Conservation (phyloP, 192 early-diverging fungal species). For the Fimicolochytrium jonesii region DNA sequence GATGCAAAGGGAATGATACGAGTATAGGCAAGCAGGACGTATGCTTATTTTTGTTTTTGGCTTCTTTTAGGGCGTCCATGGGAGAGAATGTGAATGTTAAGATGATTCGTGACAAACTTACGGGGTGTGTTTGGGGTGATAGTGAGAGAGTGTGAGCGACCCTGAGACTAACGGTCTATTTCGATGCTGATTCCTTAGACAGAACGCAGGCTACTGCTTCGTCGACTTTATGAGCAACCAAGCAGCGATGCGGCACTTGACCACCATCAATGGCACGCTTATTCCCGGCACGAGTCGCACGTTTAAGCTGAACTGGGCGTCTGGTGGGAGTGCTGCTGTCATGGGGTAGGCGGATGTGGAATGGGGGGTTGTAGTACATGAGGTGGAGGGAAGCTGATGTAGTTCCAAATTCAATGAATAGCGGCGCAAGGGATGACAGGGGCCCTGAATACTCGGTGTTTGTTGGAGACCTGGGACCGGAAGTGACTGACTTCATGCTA, state of each 20-base stretch:
- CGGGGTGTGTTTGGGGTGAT: slow-evolving; percentile 57
- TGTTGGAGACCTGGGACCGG: slow-evolving; percentile 91
- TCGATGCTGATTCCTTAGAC: slow-evolving; percentile 4
- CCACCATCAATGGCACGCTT: slow-evolving; percentile 67
- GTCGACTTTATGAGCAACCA: slow-evolving; percentile 71
- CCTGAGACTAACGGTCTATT: background rate
- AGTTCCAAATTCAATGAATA: background rate
- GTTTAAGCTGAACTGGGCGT: slow-evolving; percentile 97
- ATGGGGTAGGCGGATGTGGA: background rate
- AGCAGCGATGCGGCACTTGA: slow-evolving; percentile 68
- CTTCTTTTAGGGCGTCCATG: slow-evolving; percentile 35
- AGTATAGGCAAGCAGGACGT: background rate
- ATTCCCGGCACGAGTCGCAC: slow-evolving; percentile 78
- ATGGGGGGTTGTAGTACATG: background rate
- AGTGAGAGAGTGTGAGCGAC: background rate
- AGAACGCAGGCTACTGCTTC: slow-evolving; percentile 87
- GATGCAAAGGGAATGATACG: background rate
- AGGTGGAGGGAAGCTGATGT: too few relatives aligned
- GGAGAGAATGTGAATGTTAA: slow-evolving; percentile 89
- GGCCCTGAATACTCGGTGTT: slow-evolving; percentile 87
- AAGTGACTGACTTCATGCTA: slow-evolving; percentile 81
- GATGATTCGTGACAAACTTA: slow-evolving; percentile 89
- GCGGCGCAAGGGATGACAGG: slow-evolving; percentile 36
- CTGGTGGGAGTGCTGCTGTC: slow-evolving; percentile 63
- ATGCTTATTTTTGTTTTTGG: background rate